Evolutionary conservation across 805 yeast genomes (phyloP).

Genomic region (Metschnikowia similis): DNA sequence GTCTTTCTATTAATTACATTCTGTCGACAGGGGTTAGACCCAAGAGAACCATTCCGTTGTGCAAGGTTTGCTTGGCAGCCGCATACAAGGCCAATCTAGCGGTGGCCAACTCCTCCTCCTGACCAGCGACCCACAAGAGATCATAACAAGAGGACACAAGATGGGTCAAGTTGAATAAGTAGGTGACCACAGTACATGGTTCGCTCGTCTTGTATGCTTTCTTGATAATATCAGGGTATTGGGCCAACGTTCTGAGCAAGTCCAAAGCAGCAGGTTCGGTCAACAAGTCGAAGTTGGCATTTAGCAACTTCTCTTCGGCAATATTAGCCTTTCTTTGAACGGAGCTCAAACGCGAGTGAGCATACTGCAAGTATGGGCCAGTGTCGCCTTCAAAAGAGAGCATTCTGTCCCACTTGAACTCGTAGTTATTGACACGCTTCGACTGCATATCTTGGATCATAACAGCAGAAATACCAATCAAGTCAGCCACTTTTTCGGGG

Average conservation of each 20-base stretch:
- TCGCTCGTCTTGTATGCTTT: slow-evolving; percentile 81
- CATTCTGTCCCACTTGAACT: slow-evolving; percentile 98
- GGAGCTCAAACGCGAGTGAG: slow-evolving; percentile 94
- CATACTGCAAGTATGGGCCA: slow-evolving; percentile 97
- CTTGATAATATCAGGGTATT: slow-evolving; percentile 86
- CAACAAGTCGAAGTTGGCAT: slow-evolving; percentile 58
- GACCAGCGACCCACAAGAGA: slow-evolving; percentile 95
- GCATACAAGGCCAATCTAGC: slow-evolving; percentile 91
- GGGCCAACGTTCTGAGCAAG: slow-evolving; percentile 74
- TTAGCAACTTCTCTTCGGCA: slow-evolving; percentile 36
- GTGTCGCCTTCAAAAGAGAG: slow-evolving; percentile 98
- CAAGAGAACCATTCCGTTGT: slow-evolving; percentile 83
- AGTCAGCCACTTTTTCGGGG: slow-evolving; percentile 93
- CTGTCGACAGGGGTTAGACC: slow-evolving; percentile 98
- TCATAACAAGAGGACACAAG: slow-evolving; percentile 95
- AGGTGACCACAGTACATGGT: slow-evolving; percentile 92
- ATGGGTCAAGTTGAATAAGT: slow-evolving; percentile 86
- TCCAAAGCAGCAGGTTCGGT: slow-evolving; percentile 67
- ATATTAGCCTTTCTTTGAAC: slow-evolving; percentile 77
- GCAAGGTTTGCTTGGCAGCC: slow-evolving; percentile 83
- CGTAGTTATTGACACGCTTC: slow-evolving; percentile 93
- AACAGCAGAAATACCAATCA: slow-evolving; percentile 94
- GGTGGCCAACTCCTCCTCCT: slow-evolving; percentile 74
- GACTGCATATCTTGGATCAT: slow-evolving; percentile 99
- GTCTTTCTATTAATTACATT: slow-evolving; percentile 53